Evolutionary conservation across 805 yeast species (phyloP).

Genomic region (Candida stauntonica): DNA sequence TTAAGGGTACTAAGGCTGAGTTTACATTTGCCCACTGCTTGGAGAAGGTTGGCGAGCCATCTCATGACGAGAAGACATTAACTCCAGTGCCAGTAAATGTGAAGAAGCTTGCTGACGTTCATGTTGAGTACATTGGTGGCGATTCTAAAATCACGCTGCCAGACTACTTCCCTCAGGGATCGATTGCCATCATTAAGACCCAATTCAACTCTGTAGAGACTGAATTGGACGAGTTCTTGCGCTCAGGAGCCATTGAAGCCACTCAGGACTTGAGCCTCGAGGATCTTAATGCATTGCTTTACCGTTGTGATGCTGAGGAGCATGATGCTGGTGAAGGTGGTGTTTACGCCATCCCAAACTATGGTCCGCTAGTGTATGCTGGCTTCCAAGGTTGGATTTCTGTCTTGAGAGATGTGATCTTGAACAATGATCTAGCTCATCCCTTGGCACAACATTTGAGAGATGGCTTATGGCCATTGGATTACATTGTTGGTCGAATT

Average conservation of each 20-base stretch:
- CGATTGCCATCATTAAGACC: conserved; percentile 80
- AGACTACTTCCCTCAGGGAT: conserved; percentile 76
- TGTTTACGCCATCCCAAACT: conserved; percentile 65
- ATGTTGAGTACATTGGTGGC: conserved; percentile 38
- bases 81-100: conserved; percentile 66
- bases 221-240: conserved; percentile 59
- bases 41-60: conserved; percentile 46
- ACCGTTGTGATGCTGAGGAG: conserved; percentile 83
- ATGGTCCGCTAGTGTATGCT: conserved; percentile 75
- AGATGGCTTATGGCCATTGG: conserved; percentile 86
- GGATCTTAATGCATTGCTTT: conserved; percentile 73
- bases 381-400: conserved; percentile 93
- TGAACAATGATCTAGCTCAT: conserved; percentile 73
- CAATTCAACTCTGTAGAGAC: conserved; percentile 61
- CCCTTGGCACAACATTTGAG: conserved; percentile 79
- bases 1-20: conserved; percentile 57
- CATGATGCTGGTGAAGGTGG: conserved; percentile 80
- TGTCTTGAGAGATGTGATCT: conserved; percentile 56
- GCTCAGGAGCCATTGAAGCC: conserved; percentile 74
- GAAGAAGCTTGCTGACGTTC: conserved; percentile 46
- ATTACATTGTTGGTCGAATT: conserved; percentile 61
- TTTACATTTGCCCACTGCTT: conserved; percentile 57
- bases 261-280: conserved; percentile 54
- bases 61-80: conserved; percentile 38
- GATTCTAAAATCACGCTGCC: conserved; percentile 57